Base-by-base conservation (phyloP, 257 asterid genomes). In the Fraxinus excelsior region DNA sequence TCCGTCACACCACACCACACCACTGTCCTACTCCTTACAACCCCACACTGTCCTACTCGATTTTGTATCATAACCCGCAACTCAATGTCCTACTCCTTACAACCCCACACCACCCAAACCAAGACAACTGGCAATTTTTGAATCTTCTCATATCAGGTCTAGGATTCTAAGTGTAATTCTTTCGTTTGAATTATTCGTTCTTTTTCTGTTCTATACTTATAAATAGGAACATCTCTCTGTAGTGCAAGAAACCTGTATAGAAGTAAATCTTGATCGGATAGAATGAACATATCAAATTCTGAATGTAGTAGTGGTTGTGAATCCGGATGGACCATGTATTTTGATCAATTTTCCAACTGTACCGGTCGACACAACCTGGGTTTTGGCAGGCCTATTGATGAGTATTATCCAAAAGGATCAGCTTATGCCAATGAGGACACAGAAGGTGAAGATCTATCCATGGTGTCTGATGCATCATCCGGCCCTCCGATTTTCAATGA, bases 401-500 rank as follows among this genome's bases (percentile, higher is more conserved):
- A 11, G 42, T 5, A 19, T 51, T 62, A 75, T 25, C 75, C 60
- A 0, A 38, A 23, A 11, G 60, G 12, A 23, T 32, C 35, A 32
- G 65, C 76, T 10, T 29, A 75, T 7, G 74, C 40, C 8, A n/a
- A 69, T 29, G 71, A 69, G 4, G 79, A 76, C 7, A 53, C 72
- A 1, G 84, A 84, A 18, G 83, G 77, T n/a, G 88, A 88, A 56
- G 90, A 88, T 85, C 79, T 80, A 21, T 94, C 98, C 4, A 94
- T 94, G 98, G 88, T 94, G 71, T 94, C 98, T 1, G 97, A 92
- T 82, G 98, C 98, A 1, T 92, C 98, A 2, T 94, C 98, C 0
- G 97, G 94, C 23, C 98, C 98, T 58, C 98, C 96, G 14, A 89
- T 84, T 70, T 67, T 56, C 29, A 56, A 64, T 10, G 72, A 76